Evolutionary conservation across 208 protist genomes (phyloP).

Genomic region (Leishmania arabica): DNA sequence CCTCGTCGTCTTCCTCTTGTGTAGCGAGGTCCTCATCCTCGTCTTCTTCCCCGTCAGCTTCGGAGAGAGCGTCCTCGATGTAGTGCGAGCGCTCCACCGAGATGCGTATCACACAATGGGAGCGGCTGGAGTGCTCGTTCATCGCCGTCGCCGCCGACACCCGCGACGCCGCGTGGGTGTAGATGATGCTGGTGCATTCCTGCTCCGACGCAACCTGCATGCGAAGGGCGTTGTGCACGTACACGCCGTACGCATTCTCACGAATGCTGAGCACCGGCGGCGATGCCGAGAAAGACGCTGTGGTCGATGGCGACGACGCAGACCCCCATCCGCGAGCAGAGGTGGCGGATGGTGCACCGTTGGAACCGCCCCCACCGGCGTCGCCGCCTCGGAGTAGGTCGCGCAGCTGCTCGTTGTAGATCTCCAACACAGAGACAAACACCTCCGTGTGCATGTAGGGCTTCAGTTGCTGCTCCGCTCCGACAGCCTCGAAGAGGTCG

Average conservation of each 20-base stretch:
- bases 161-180: constrained; percentile 45
- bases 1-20: constrained; percentile 26
- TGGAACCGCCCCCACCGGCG: constrained; percentile 11
- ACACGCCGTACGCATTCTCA: constrained; percentile 79
- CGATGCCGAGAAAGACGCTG: constrained; percentile 2
- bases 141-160: constrained; percentile 88
- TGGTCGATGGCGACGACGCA: neutral
- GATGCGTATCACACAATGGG: constrained; percentile 96
- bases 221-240: constrained; percentile 80
- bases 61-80: constrained; percentile 54
- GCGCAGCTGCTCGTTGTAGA: constrained; percentile 88
- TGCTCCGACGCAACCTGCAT: constrained; percentile 45
- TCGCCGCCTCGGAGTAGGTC: constrained; percentile 55
- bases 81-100: constrained; percentile 85
- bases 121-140: constrained; percentile 94
- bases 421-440: constrained; percentile 71
- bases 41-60: constrained; percentile 23
- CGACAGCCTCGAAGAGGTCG: constrained; percentile 64
- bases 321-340: neutral
- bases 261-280: constrained; percentile 63
- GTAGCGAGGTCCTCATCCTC: neutral
- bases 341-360: neutral
- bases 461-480: constrained; percentile 40
- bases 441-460: constrained; percentile 44
- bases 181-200: constrained; percentile 68